Percentiles rank a stretch among this genome's conserved stretches.
Evolutionary conservation across 768 basidiomycete species (phyloP).

Genomic region (Roridomyces roridus): DNA sequence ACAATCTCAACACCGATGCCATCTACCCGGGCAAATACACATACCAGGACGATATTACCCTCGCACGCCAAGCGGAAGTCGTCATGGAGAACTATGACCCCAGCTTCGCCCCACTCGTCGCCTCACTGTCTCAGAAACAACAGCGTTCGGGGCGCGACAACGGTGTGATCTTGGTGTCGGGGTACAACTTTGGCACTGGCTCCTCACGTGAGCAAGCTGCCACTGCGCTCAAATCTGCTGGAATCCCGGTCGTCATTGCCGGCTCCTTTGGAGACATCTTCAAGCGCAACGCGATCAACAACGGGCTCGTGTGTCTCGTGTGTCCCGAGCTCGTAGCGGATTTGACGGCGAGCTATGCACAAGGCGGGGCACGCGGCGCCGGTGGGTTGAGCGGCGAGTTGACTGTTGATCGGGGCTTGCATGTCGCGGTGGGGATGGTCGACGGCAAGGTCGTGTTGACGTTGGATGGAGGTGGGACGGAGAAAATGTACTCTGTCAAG

Average conservation of each 20-base stretch:
- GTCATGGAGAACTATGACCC: conserved; percentile 99
- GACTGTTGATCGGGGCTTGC: conserved; percentile 78
- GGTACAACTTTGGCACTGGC: conserved; percentile 99
- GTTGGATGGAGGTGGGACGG: conserved; percentile 30
- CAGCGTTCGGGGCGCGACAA: conserved; percentile 27
- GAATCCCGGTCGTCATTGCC: conserved; percentile 92
- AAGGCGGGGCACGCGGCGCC: conserved; percentile 74
- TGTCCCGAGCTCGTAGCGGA: conserved; percentile 88
- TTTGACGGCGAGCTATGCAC: conserved; percentile 76
- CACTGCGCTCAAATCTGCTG: conserved; percentile 93
- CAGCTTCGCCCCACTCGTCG: conserved; percentile 75
- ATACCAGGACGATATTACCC: conserved; percentile 98
- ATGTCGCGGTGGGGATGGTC: conserved; percentile 68
- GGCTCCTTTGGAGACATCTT: conserved; percentile 99
- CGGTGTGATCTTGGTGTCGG: conserved; percentile 86
- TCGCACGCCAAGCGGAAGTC: conserved; percentile 90
- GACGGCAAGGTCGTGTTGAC: conserved; percentile 71
- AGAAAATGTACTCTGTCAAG: conserved; percentile 67
- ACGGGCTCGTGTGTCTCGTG: conserved; percentile 94
- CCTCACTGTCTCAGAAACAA: conserved; percentile 47
- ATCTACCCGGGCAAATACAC: conserved; percentile 99
- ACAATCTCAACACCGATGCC: conserved; percentile 97
- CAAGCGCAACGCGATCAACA: conserved; percentile 99
- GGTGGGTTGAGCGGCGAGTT: conserved; percentile 85
- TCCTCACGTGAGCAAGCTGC: conserved; percentile 99